Evolutionary conservation across 2,329 filamentous ascomycete species (phyloP).

Genomic region (Fusarium nematophilum): DNA sequence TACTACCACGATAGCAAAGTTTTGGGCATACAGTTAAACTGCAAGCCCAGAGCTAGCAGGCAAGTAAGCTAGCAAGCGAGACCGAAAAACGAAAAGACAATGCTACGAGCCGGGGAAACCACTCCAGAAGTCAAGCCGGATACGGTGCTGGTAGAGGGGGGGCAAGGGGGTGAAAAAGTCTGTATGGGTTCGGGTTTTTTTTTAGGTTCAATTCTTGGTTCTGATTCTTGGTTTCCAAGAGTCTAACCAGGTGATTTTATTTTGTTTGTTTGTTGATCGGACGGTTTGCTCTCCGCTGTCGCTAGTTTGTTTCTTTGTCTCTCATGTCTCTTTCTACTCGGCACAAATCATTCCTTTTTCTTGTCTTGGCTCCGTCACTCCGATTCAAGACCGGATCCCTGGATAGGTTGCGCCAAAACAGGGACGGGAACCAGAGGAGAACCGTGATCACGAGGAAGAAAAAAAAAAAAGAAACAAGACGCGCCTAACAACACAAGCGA

Average conservation of each 20-base stretch:
- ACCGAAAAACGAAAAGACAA: conserved; percentile 21
- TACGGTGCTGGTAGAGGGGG: conserved; percentile 22
- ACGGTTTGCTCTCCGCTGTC: not conserved
- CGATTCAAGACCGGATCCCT: conserved; percentile 2
- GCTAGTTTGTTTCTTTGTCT: conserved; percentile 18
- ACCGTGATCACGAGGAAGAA: conserved; percentile 24
- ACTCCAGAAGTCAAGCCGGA: conserved; percentile 7
- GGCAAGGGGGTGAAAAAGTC: conserved; percentile 29
- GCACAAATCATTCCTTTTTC: conserved; percentile 16
- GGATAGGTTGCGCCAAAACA: conserved; percentile 14
- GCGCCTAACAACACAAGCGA: conserved; percentile 17
- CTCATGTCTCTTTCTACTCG: conserved; percentile 11
- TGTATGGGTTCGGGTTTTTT: conserved; percentile 28
- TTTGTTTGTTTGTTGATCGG: conserved; percentile 17
- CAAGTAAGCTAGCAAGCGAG: not conserved
- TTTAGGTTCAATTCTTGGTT: conserved; percentile 25
- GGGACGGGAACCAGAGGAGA: conserved; percentile 1
- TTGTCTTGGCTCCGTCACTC: conserved; percentile 1
- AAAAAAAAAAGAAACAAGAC: conserved; percentile 18
- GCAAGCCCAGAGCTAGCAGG: conserved; percentile 9
- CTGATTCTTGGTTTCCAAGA: conserved; percentile 21
- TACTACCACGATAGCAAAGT: conserved; percentile 15
- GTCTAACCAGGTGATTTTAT: not conserved
- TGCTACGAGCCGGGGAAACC: not conserved
- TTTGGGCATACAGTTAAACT: conserved; percentile 9